Base-by-base conservation (phyloP, 2,329 filamentous ascomycete species). In the Trichoderma guizhouense region DNA sequence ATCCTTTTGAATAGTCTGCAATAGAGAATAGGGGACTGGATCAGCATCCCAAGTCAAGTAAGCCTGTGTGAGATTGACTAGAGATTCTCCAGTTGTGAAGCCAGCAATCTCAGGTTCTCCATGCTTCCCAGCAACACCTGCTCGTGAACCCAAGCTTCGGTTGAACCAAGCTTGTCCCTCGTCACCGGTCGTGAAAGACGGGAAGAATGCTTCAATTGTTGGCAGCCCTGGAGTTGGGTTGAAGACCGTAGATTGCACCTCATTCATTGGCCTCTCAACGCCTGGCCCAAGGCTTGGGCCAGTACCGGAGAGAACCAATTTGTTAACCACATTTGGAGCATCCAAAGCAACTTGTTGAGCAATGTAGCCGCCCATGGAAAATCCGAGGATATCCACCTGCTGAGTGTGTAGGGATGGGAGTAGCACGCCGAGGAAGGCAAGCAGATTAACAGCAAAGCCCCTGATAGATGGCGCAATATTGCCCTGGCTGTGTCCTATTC, bases 281-380 rank as follows among this genome's bases (percentile, higher is more conserved):
- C 80, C 82, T 11, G 79, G 73, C 2, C 82, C 82, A 5, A 75
- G 76, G 64, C 83, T 84, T 0, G 83, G 80, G 12, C 74, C 79
- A 2, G 84, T 84, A 2, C 85, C 85, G 7, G 82, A 83, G 15
- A 86, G 77, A 24, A 86, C 78, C 5, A 86, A 76, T 18, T 80
- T 80, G 1, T 82, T 80, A 0, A 84, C 79, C 1, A 84, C 72
- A 2, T 74, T 75, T 0, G 82, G 80, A 0, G 77, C 79, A 24
- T 81, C 78, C 26, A 86, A 78, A 3, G 84, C 83, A 4, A 86
- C 76, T 64, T 84, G 76, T 72, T 87, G 85, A 5, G 83, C 84
- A 5, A 81, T 80, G 32, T 79, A 81, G 0, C 85, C 85, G 7
- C 86, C 85, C 81, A 87, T 84, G 7, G 83, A 86, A 76, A 85